These are phyloP conservation scores for Crotalaria pallida DNA, from an alignment of 306 rosid genomes.

Conservation along the genomic window DNA sequence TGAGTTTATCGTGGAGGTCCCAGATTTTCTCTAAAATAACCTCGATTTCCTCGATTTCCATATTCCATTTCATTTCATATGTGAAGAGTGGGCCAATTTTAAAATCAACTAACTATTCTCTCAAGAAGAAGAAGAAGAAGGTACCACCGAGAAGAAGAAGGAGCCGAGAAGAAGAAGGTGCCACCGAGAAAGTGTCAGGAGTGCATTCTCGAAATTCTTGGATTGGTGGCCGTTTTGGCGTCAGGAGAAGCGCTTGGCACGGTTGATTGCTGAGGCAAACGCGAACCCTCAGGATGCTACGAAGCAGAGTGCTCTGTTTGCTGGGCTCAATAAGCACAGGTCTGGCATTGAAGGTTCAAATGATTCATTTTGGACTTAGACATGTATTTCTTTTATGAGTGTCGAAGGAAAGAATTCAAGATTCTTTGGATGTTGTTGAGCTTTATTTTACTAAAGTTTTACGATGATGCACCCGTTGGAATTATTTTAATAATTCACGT, in stretches of 20 bases:
- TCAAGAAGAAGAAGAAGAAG: too few relatives aligned
- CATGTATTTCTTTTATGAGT: too few relatives aligned
- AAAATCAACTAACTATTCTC: too few relatives aligned
- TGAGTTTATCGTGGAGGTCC: slow-evolving; percentile 95
- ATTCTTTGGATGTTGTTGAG: too few relatives aligned
- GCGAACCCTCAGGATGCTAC: slow-evolving; percentile 65
- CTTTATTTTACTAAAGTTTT: too few relatives aligned
- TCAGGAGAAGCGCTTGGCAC: slow-evolving; percentile 75
- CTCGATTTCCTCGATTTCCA: slow-evolving; percentile 86
- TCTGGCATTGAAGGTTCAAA: background rate
- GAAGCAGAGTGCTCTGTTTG: slow-evolving; percentile 74
- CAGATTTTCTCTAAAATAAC: slow-evolving; percentile 78
- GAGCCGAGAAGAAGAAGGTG: slow-evolving; percentile 25
- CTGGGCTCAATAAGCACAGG: slow-evolving; percentile 94
- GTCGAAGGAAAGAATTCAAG: too few relatives aligned
- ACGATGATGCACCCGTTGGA: too few relatives aligned
- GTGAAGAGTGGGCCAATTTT: too few relatives aligned
- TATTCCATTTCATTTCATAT: slow-evolving; percentile 72
- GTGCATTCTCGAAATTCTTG: slow-evolving; percentile 43
- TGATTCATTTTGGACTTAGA: background rate
- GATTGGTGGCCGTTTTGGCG: slow-evolving; percentile 93
- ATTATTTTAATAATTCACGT: too few relatives aligned
- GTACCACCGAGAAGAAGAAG: too few relatives aligned
- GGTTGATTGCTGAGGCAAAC: slow-evolving; percentile 70
- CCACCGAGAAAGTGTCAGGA: slow-evolving; percentile 36